These are phyloP conservation scores for Nakazawaea ernobii DNA, from an alignment of 805 yeast species.

Conservation along the genomic window DNA sequence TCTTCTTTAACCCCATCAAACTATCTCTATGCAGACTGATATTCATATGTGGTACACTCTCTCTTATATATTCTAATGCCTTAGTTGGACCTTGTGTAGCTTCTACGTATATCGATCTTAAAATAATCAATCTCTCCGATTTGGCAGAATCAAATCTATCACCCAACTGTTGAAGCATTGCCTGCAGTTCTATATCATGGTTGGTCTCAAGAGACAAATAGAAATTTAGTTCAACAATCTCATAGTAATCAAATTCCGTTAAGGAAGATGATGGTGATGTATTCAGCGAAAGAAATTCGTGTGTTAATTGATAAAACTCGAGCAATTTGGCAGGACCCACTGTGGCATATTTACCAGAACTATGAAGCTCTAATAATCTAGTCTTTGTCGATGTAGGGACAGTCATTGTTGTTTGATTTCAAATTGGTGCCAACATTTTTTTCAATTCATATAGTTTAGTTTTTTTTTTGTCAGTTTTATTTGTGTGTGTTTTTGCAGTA, in stretches of 20 bases:
- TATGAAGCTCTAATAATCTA: slow-evolving; percentile 43
- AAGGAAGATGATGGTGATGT: slow-evolving; percentile 27
- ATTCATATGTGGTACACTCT: slow-evolving; percentile 13
- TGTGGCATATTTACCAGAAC: slow-evolving; percentile 44
- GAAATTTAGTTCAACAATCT: slow-evolving; percentile 67
- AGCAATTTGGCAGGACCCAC: slow-evolving; percentile 40
- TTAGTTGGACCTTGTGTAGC: slow-evolving; percentile 37
- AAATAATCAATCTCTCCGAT: slow-evolving; percentile 50
- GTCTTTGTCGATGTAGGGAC: slow-evolving; percentile 3
- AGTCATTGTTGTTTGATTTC: not conserved
- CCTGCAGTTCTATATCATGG: slow-evolving; percentile 67
- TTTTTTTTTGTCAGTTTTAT: too few species aligned
- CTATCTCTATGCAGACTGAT: slow-evolving; percentile 26
- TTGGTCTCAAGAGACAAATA: slow-evolving; percentile 55
- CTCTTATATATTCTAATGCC: slow-evolving; percentile 31
- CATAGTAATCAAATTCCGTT: slow-evolving; percentile 41
- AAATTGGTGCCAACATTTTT: not conserved
- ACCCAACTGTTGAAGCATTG: slow-evolving; percentile 52
- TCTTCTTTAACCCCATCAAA: slow-evolving; percentile 30
- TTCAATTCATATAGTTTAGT: not conserved
- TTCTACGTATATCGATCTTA: slow-evolving; percentile 53
- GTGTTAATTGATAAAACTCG: slow-evolving; percentile 30
- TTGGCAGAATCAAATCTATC: slow-evolving; percentile 56
- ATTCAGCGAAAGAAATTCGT: slow-evolving; percentile 31
- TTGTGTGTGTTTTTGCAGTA: too few species aligned